These are phyloP conservation scores for Phytophthora pinifolia DNA, from an alignment of 352 stramenopile species.

Conservation along the genomic window DNA sequence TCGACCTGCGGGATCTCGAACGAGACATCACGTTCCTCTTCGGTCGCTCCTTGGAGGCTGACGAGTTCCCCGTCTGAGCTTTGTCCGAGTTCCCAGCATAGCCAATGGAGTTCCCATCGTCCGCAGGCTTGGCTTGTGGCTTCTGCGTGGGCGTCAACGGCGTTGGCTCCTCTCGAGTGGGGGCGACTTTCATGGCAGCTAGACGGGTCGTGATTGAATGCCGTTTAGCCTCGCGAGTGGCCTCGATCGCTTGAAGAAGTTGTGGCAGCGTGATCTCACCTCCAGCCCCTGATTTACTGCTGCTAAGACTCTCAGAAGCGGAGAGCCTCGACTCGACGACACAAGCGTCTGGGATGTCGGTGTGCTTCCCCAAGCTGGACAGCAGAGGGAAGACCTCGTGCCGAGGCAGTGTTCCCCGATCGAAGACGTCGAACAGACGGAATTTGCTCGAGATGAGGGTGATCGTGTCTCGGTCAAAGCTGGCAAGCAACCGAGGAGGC, in stretches of 20 bases:
- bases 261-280: conserved; percentile 26
- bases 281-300: background rate
- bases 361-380: conserved; percentile 31
- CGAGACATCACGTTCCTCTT: background rate
- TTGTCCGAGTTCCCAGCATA: background rate
- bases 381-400: conserved; percentile 47
- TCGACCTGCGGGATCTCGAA: conserved; percentile 12
- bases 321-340: conserved; percentile 34
- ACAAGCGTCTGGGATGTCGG: conserved; percentile 48
- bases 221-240: conserved; percentile 14
- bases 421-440: conserved; percentile 45
- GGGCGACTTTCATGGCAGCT: conserved; percentile 11
- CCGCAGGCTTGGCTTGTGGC: no score
- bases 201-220: conserved; percentile 6
- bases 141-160: background rate
- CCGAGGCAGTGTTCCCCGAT: conserved; percentile 34
- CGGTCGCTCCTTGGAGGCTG: conserved; percentile 9
- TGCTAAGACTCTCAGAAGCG: background rate
- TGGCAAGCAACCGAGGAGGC: conserved; percentile 23
- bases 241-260: conserved; percentile 31
- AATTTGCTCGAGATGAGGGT: conserved; percentile 37
- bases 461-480: conserved; percentile 38
- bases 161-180: conserved; percentile 5
- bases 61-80: background rate
- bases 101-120: background rate